Percentiles rank a stretch among this genome's conserved stretches.
These are phyloP conservation scores for Neospora caninum DNA, from an alignment of 169 alveolate genomes.

Conservation along the genomic window DNA sequence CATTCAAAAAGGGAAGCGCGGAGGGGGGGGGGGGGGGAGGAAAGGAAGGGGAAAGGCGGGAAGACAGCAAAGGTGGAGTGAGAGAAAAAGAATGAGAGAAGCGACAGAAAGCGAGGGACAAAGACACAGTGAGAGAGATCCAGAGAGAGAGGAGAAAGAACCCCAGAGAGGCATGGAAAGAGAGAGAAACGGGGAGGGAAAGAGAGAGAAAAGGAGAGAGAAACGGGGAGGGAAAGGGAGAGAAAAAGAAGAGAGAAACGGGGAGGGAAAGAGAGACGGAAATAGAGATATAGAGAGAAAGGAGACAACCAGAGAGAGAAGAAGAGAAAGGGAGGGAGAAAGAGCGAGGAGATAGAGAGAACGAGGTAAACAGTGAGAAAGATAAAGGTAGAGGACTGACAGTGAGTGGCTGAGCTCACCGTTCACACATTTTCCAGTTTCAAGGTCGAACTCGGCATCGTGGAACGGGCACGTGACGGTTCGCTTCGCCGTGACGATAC, in stretches of 20 bases:
- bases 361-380: neutral
- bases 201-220: neutral
- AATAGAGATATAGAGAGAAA: neutral
- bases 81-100: neutral
- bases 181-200: neutral
- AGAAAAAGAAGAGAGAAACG: neutral
- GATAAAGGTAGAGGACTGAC: neutral
- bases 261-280: neutral
- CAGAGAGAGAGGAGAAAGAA: neutral
- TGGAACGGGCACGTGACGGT: conserved; percentile 65
- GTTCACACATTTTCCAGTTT: conserved; percentile 69
- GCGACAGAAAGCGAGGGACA: too few relatives aligned
- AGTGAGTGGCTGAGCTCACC: conserved; percentile 34
- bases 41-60: neutral
- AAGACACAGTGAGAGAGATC: too few relatives aligned
- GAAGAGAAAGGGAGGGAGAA: neutral
- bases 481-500: conserved; percentile 38
- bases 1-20: too few relatives aligned
- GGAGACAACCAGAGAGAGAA: neutral
- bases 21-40: conserved; percentile 2
- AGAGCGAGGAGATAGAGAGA: neutral
- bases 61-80: neutral
- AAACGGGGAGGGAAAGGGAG: neutral
- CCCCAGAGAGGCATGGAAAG: too few relatives aligned
- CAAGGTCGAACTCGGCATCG: conserved; percentile 68